A percentile compares a stretch with the other conserved stretches of the same genome.
Conservation (phyloP, 202 grass and related monocot species). For the Digitaria exilis region DNA sequence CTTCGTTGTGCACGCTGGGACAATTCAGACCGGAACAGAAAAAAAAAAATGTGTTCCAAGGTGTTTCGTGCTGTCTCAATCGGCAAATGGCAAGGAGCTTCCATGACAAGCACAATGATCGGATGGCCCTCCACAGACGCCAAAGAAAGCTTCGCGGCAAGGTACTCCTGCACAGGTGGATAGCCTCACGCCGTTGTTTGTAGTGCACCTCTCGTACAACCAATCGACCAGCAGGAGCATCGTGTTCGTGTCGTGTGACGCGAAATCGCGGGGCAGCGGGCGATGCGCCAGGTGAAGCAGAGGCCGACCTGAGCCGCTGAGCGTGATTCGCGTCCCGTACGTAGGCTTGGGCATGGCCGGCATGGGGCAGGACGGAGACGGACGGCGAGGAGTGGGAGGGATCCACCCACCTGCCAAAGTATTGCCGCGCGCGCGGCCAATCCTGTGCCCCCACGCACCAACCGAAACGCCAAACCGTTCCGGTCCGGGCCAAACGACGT, state of each 20-base stretch:
- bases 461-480: background rate
- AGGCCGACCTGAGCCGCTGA: background rate
- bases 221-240: background rate
- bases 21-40: background rate
- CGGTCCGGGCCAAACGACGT: background rate
- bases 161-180: too few relatives aligned
- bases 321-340: background rate
- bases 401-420: background rate
- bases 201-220: background rate
- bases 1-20: background rate
- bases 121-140: too few relatives aligned
- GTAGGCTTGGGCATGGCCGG: too few relatives aligned
- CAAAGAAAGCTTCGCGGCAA: too few relatives aligned
- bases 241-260: background rate
- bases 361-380: background rate
- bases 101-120: too few relatives aligned
- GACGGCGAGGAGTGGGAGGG: background rate
- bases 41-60: background rate
- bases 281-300: background rate
- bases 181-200: background rate
- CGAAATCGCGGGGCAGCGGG: background rate
- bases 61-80: background rate
- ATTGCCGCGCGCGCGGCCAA: constrained; percentile 32
- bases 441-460: constrained; percentile 5
- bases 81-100: background rate